A percentile compares a stretch with the other conserved stretches of the same genome.
Conservation (phyloP, 129 eudicot genomes). For the Heracleum sosnowskyi region DNA sequence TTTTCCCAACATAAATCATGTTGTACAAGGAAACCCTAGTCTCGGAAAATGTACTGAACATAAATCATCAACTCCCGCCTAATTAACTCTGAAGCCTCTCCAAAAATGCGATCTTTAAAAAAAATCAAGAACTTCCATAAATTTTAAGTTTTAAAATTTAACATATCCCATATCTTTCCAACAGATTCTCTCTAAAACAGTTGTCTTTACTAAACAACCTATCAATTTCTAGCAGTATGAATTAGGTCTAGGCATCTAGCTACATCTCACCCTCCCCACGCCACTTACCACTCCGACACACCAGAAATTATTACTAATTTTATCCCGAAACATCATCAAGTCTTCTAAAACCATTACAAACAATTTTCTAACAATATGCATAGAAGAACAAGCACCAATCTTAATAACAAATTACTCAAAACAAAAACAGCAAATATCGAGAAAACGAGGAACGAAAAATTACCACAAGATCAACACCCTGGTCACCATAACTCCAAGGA, state of each 20-base stretch:
- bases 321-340: neutral
- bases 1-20: too few relatives aligned
- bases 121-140: neutral
- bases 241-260: too few relatives aligned
- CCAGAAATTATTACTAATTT: too few relatives aligned
- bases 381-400: neutral
- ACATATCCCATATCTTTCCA: neutral
- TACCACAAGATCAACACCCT: constrained; percentile 87
- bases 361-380: neutral
- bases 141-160: too few relatives aligned
- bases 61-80: neutral
- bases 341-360: too few relatives aligned
- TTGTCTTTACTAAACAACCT: too few relatives aligned
- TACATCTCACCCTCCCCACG: too few relatives aligned
- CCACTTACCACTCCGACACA: too few relatives aligned
- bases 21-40: too few relatives aligned
- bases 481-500: constrained; percentile 44
- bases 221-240: too few relatives aligned
- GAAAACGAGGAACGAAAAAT: neutral
- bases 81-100: neutral
- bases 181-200: too few relatives aligned
- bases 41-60: neutral
- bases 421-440: neutral
- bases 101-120: neutral
- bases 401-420: neutral